Conservation (phyloP, 2,329 filamentous ascomycete genomes). For the Xylaria polymorpha region DNA sequence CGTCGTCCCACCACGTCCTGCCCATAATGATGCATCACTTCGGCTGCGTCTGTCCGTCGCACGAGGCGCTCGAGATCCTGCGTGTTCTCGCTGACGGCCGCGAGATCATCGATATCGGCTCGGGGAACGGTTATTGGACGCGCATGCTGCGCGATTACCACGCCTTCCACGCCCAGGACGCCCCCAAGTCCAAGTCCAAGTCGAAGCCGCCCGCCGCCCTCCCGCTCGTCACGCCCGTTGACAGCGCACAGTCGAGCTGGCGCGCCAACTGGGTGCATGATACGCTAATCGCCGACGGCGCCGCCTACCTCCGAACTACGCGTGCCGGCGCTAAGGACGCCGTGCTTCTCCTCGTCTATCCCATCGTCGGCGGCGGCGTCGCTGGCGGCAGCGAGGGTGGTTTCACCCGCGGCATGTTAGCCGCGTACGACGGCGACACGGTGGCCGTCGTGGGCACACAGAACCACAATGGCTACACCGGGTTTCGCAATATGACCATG, state of each 20-base stretch:
- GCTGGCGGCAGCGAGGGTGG: conserved; percentile 72
- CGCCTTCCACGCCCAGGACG: conserved; percentile 17
- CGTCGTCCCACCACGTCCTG: conserved; percentile 71
- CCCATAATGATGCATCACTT: conserved; percentile 84
- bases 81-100: conserved; percentile 64
- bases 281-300: conserved; percentile 71
- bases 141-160: conserved; percentile 68
- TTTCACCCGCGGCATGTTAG: conserved; percentile 73
- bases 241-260: conserved; percentile 76
- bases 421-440: conserved; percentile 70
- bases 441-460: conserved; percentile 80
- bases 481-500: conserved; percentile 71
- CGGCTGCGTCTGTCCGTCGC: conserved; percentile 76
- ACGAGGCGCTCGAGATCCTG: conserved; percentile 72
- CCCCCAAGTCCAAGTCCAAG: conserved; percentile 9
- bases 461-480: conserved; percentile 79
- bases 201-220: conserved; percentile 47
- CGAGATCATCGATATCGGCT: conserved; percentile 73
- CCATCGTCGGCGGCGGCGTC: conserved; percentile 72
- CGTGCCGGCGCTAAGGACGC: conserved; percentile 62
- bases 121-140: conserved; percentile 81
- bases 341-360: conserved; percentile 78
- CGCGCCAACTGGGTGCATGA: conserved; percentile 75
- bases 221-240: conserved; percentile 67
- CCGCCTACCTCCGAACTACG: conserved; percentile 63